These are phyloP conservation scores for Nakazawaea wickerhamii DNA, from an alignment of 805 yeast species.

Conservation along the genomic window DNA sequence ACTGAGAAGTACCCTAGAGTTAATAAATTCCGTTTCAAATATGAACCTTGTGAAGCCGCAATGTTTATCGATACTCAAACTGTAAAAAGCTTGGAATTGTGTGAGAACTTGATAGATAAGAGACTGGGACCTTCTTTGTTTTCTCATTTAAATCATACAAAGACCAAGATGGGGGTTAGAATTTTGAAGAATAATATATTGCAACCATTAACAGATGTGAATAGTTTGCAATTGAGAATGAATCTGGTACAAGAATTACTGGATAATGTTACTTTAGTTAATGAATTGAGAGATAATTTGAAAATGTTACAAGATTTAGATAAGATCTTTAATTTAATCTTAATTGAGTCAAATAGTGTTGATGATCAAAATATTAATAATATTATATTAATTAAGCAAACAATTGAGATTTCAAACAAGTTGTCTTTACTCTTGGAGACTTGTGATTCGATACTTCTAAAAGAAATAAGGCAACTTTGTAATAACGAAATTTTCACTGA, in stretches of 20 bases:
- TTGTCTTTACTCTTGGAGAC: conserved; percentile 17
- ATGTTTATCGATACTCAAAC: conserved; percentile 39
- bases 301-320: conserved; percentile 34
- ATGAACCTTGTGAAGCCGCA: conserved; percentile 33
- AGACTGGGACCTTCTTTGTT: conserved; percentile 28
- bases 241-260: conserved; percentile 33
- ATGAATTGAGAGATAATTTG: conserved; percentile 20
- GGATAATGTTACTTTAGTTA: conserved; percentile 14
- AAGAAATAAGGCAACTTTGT: conserved; percentile 25
- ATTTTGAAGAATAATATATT: conserved; percentile 34
- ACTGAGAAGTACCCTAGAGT: conserved; percentile 14
- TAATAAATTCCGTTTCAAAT: conserved; percentile 30
- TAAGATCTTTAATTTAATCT: conserved; percentile 28
- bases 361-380: conserved; percentile 36
- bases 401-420: conserved; percentile 21
- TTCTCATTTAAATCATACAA: conserved; percentile 32
- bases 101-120: conserved; percentile 26
- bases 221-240: conserved; percentile 30
- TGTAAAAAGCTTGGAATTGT: conserved; percentile 32
- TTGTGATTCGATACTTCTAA: conserved; percentile 13
- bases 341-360: conserved; percentile 24
- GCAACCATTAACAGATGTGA: conserved; percentile 40
- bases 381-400: conserved; percentile 33
- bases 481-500: conserved; percentile 19
- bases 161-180: conserved; percentile 43